Conservation (phyloP, 2,329 filamentous ascomycete genomes). For the Chaetomiaceae sp. region DNA sequence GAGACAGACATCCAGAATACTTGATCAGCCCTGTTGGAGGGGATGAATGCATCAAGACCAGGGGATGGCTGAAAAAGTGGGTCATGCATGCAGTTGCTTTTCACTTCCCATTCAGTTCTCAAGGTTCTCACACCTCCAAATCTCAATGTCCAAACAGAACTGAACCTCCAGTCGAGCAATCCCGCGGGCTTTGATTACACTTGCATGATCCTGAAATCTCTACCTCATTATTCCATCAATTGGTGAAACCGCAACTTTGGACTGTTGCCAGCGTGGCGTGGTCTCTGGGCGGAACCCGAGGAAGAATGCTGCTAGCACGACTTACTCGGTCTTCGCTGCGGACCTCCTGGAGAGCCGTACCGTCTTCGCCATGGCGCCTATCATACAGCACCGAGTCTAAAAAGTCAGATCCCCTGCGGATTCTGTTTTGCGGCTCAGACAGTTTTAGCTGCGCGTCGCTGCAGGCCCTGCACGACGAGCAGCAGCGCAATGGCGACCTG, state of each 20-base stretch:
- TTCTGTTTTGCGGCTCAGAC: constrained; percentile 94
- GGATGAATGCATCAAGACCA: neutral
- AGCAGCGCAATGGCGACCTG: constrained; percentile 44
- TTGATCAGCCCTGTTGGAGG: too few species aligned
- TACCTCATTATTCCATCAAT: too few species aligned
- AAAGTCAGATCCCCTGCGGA: constrained; percentile 60
- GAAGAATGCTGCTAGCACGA: neutral
- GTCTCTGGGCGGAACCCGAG: too few species aligned
- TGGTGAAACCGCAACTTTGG: too few species aligned
- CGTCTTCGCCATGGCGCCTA: neutral
- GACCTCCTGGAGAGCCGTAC: neutral
- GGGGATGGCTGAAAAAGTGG: neutral
- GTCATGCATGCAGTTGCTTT: neutral
- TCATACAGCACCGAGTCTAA: constrained; percentile 8
- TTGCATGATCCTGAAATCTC: too few species aligned
- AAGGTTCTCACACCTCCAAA: neutral
- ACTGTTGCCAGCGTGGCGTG: too few species aligned
- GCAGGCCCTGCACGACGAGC: constrained; percentile 60
- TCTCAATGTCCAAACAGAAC: neutral
- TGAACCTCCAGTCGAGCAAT: too few species aligned
- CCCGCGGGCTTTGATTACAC: too few species aligned
- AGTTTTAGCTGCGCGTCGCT: constrained; percentile 80
- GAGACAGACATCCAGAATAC: too few species aligned
- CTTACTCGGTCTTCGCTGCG: neutral
- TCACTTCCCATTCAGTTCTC: too few species aligned